Base-by-base conservation (phyloP, 2,329 filamentous ascomycete species). In the Rutstroemia sp. region DNA sequence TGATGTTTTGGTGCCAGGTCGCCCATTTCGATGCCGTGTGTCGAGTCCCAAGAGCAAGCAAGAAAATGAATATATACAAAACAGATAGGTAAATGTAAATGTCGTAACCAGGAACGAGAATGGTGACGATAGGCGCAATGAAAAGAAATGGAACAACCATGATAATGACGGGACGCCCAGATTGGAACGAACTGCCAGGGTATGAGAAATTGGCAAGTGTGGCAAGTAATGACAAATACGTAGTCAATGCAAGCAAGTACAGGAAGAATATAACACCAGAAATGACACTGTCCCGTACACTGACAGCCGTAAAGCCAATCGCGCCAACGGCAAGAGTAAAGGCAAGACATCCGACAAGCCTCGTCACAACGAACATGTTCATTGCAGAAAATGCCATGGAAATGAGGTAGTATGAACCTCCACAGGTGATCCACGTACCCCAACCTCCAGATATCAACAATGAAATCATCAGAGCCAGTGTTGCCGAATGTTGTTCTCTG, bases 401-500 rank as follows among this genome's bases (percentile, higher is more conserved):
- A 47, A 76, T 72, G 42, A 84, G 74, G 60, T 85, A 86, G 66
- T 83, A 86, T 47, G 79, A 79, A 2, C 82, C 82, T n/a, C 80
- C 80, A 52, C 78, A 81, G 9, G 79, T 79, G 37, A 84, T 82
- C 81, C 80, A 84, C 8, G 81, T 81, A 17, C 80, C 81, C 48
- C 83, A 77, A 3, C 77, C 80, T 46, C 81, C 80, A 7, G 78
- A 81, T 38, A 84, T 70, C 9, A 85, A 67, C 7, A 84, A 71
- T 1, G 81, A 78, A 16, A 80, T 76, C 73, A 85, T 77, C 25
- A 84, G 68, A 2, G 79, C 81, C 55, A 76, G 73, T 17, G 68
- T 71, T 1, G 81, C 82, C 3, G 80, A 80, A 60, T 74, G 76
- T 37, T 77, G 71, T 56, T 78, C 73, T 38, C 78, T 71, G 0